These are phyloP conservation scores for Powellomyces hirtus DNA, from an alignment of 192 early-diverging fungal species.

Conservation along the genomic window DNA sequence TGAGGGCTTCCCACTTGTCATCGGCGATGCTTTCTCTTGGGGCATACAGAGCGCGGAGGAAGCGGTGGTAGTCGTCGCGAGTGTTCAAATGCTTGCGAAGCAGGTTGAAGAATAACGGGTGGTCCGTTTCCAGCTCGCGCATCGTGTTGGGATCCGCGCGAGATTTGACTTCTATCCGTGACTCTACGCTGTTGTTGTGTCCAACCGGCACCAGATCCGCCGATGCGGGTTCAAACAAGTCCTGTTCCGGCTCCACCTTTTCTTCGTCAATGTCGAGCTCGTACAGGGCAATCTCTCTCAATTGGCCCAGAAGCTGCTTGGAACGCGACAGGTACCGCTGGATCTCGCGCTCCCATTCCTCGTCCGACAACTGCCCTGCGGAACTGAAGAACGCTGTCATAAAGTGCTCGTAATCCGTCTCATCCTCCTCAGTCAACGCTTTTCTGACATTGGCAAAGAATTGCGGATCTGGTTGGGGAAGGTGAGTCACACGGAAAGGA, in stretches of 20 bases:
- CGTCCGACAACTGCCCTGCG: background rate
- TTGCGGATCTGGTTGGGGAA: conserved; percentile 18
- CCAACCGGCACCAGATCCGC: too few relatives aligned
- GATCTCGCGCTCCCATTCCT: conserved; percentile 16
- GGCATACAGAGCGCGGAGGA: conserved; percentile 26
- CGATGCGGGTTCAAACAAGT: background rate
- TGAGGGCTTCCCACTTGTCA: conserved; percentile 26
- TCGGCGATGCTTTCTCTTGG: conserved; percentile 22
- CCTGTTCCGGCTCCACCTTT: background rate
- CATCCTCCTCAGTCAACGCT: background rate
- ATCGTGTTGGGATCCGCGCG: conserved; percentile 8
- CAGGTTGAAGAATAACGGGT: conserved; percentile 27
- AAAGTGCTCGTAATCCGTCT: conserved; percentile 21
- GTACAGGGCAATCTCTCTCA: conserved; percentile 23
- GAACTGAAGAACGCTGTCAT: conserved; percentile 15
- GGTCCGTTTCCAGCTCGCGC: conserved; percentile 18
- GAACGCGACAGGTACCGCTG: conserved; percentile 10
- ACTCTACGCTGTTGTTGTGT: background rate
- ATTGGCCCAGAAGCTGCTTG: conserved; percentile 10
- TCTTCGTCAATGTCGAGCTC: conserved; percentile 25
- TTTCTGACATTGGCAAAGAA: conserved; percentile 30
- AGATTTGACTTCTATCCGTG: conserved; percentile 7
- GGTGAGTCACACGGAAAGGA: too few relatives aligned
- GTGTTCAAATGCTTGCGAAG: conserved; percentile 13
- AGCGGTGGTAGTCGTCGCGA: conserved; percentile 21